A percentile compares a stretch with the other conserved stretches of the same genome.
Conservation (phyloP, 108 stramenopile genomes). For the Cyclotella distinguenda region DNA sequence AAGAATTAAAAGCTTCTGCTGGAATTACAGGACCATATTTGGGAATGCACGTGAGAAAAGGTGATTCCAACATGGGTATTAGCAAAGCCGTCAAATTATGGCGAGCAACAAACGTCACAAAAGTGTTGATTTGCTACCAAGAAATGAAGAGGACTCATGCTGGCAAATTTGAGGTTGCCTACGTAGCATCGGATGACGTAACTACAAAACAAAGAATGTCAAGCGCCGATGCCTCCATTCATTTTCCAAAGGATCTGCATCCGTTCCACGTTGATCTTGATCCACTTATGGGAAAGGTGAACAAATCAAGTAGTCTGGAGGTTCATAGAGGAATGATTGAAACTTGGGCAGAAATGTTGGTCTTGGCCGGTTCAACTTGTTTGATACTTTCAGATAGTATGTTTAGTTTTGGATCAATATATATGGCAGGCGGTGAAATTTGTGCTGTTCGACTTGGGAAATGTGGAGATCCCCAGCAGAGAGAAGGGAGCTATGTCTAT, state of each 20-base stretch:
- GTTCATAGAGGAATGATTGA: background rate
- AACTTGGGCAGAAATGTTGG: background rate
- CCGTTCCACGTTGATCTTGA: conserved; percentile 2
- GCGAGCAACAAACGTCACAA: background rate
- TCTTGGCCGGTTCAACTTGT: background rate
- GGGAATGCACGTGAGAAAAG: conserved; percentile 8
- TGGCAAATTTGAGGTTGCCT: background rate
- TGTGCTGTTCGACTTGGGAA: background rate
- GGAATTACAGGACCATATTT: background rate
- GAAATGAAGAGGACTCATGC: background rate
- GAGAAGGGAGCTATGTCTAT: background rate
- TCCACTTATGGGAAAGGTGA: background rate
- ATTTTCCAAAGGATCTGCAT: background rate
- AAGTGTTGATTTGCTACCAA: background rate
- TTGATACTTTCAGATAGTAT: background rate
- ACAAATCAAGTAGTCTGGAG: background rate
- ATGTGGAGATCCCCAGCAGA: background rate
- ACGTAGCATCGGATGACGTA: conserved; percentile 4
- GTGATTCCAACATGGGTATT: background rate
- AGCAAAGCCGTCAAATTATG: background rate
- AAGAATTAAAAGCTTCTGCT: background rate
- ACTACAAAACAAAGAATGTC: background rate
- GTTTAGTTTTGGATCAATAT: conserved; percentile 3
- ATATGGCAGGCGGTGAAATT: background rate
- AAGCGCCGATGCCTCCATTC: background rate